Evolutionary conservation across 1,139 yeast genomes (phyloP).

Genomic region (Kurtzmaniella quercitrusa): DNA sequence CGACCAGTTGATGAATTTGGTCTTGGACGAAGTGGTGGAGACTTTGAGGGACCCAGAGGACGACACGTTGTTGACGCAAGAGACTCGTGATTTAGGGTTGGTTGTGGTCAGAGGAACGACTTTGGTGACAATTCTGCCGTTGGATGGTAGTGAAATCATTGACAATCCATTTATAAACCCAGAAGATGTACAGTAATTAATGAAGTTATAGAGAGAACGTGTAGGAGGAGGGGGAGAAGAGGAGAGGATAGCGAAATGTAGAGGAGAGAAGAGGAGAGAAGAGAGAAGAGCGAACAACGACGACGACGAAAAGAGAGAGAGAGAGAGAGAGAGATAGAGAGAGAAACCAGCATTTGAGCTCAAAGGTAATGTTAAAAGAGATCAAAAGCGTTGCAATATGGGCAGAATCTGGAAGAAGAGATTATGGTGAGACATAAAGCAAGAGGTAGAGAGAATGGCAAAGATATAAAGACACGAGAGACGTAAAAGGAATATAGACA

Average conservation of each 20-base stretch:
- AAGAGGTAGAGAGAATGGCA: no score
- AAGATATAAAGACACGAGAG: no score
- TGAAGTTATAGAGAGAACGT: not conserved
- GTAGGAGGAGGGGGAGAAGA: not conserved
- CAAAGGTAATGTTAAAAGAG: not conserved
- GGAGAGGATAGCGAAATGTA: not conserved
- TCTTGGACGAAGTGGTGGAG: constrained; percentile 80
- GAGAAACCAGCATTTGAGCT: no score
- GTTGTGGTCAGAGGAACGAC: constrained; percentile 89
- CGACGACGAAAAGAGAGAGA: not conserved
- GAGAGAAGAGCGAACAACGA: not conserved
- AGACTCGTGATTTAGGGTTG: constrained; percentile 63
- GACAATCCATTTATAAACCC: constrained; percentile 57
- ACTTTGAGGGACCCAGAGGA: constrained; percentile 64
- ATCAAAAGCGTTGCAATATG: no score
- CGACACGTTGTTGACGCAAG: constrained; percentile 39
- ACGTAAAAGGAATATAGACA: no score
- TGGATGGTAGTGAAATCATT: constrained; percentile 76
- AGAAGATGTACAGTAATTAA: constrained; percentile 8
- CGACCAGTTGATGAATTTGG: constrained; percentile 91
- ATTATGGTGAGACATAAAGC: no score
- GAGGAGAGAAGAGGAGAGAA: not conserved
- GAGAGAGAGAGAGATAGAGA: not conserved
- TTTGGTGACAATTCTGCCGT: constrained; percentile 76
- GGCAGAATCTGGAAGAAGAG: not conserved